Conservation (phyloP, 2,329 filamentous ascomycete species). For the Xylaria sp. region DNA sequence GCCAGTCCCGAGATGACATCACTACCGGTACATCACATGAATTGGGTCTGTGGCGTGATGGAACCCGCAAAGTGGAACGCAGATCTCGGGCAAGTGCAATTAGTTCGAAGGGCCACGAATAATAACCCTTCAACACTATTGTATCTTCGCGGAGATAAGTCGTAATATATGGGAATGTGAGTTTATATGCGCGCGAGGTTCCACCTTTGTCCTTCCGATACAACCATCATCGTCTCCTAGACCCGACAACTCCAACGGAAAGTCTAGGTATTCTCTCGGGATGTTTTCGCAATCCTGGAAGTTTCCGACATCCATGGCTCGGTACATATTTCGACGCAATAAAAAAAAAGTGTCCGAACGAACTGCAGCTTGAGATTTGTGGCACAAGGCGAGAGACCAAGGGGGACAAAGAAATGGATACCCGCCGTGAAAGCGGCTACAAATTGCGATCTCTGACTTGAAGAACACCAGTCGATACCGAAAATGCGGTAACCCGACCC, state of each 20-base stretch:
- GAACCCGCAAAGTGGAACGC: too few relatives aligned
- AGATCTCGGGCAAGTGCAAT: too few relatives aligned
- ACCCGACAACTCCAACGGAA: neutral
- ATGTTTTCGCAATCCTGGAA: neutral
- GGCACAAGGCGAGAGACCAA: too few relatives aligned
- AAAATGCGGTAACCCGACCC: too few relatives aligned
- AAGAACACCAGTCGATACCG: too few relatives aligned
- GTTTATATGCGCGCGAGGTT: neutral
- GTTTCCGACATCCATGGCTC: neutral
- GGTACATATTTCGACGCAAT: too few relatives aligned
- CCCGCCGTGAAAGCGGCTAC: too few relatives aligned
- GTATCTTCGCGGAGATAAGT: neutral
- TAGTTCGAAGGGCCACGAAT: neutral
- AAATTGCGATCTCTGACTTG: too few relatives aligned
- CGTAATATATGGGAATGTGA: neutral
- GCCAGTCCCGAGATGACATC: conserved; percentile 19
- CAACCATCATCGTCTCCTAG: neutral
- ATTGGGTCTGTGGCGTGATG: neutral
- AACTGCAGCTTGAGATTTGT: too few relatives aligned
- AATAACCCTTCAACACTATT: neutral
- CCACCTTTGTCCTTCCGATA: neutral
- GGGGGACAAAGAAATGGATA: too few relatives aligned
- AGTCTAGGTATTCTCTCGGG: neutral
- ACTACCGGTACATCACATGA: conserved; percentile 1
- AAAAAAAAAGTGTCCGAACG: too few relatives aligned